phyloP scores from a whole-genome alignment of 257 asterid species.

The Mentha longifolia region DNA sequence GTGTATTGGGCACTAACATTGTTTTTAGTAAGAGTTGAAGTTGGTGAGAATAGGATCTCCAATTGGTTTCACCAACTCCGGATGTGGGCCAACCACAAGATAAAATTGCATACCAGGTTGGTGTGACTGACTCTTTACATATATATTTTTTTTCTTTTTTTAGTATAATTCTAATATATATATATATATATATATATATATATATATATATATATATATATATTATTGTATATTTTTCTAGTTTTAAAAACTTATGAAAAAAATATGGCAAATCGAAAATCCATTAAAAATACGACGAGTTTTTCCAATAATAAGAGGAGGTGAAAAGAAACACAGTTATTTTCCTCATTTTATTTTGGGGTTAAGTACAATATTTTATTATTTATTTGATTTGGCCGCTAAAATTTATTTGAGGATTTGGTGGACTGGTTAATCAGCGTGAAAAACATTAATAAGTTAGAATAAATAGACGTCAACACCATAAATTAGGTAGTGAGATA shows the following conservation, averaged over 20 bases:
- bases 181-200: background rate
- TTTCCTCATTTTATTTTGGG: background rate
- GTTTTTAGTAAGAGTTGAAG: background rate
- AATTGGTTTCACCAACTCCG: slow-evolving; percentile 33
- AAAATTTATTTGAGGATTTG: background rate
- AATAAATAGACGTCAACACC: background rate
- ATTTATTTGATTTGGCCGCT: background rate
- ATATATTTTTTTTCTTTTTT: background rate
- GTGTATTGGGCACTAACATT: too few relatives aligned
- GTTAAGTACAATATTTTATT: background rate
- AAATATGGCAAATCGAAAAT: background rate
- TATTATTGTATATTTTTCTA: too few relatives aligned
- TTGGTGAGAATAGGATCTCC: slow-evolving; percentile 38
- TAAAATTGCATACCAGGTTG: background rate
- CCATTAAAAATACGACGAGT: background rate
- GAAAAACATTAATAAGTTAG: background rate
- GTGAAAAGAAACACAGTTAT: background rate
- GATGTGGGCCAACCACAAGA: slow-evolving; percentile 17
- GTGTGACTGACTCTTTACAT: background rate
- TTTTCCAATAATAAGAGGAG: background rate
- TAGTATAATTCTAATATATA: background rate
- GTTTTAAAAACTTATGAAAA: background rate
- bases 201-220: background rate
- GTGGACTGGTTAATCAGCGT: background rate
- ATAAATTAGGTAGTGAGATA: slow-evolving; percentile 5